Evolutionary conservation across 495 filamentous ascomycete genomes (phyloP), one percentile per base, ranked within the genome.

Genomic region (Penicillium manginii): DNA sequence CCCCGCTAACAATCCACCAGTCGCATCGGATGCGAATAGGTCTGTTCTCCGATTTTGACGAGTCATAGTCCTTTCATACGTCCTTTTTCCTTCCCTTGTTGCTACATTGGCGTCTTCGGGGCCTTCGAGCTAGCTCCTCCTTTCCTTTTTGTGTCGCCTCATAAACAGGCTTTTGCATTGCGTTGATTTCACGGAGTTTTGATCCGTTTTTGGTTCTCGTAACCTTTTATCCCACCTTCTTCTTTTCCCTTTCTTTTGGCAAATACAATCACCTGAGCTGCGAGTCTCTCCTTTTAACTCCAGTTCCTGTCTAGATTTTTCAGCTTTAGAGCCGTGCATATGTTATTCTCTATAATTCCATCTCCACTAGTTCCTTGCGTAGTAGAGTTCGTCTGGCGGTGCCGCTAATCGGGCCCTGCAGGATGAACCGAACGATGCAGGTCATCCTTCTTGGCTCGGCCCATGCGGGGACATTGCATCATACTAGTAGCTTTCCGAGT

Each of bases 11-110:
- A 23, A 50, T 37, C 21, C 14, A 29, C 48, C 58, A 80, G 77
- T 80, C 75, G 52, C 77, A 80, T 67, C 77, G 77, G 45, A 65
- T 80, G 73, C 77, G 77, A 61, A 80, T 80, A 78, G 77, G 77
- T 45, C 59, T 80, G 32, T 77, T 80, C 56, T 77, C 77, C 50
- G 71, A 74, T 48, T 64, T 70, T 29, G 77, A 80, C 48, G 77
- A 80, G 32, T 67, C 61, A 70, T 80, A 77, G 67, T 63, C 29
- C 48, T 48, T 54, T 47, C 22, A 9, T 47, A 17, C 45, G 10
- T 47, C 21, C 37, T 55, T 61, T 59, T 55, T 57, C 56, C 55
- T 68, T 57, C 33, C 50, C 35, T 58, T 61, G 40, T 65, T 60
- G 54, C 60, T 65, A 57, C 54, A 60, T 68, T 61, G 65, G 65